Base-by-base conservation (phyloP, 148 eudicot species). In the Euryodendron excelsum region DNA sequence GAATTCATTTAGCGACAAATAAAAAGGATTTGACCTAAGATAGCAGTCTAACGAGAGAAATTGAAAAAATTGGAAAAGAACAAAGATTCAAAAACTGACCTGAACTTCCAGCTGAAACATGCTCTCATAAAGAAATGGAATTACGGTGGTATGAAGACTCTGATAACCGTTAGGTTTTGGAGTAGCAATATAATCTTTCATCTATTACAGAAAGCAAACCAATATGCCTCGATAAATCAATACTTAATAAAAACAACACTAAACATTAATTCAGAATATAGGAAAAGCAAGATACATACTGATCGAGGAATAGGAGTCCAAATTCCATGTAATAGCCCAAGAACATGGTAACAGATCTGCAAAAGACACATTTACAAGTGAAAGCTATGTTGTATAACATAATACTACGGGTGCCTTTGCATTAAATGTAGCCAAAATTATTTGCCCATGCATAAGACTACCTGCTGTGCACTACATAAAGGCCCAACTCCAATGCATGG, bases 111-210 rank as follows among this genome's bases (percentile, higher is more conserved):
- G 82, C 78, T 92, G 88, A 79, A 96, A 96, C 93, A 89, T 96
- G 92, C 99, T 96, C 87, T 93, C 99, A 65, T 96, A 90, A 58
- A 96, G 95, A 88, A 96, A 96, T 60, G 99, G 99, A 75, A 96
- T 96, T 39, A 96, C 99, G 39, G 95, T 93, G 31, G 99, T 96
- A 83, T 96, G 99, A 88, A 96, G 89, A 84, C 99, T 96, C 83
- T 93, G 97, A 82, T 93, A 96, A 64, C 99, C 99, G 81, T 96
- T 96, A 30, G 98, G 95, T 82, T 96, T 96, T 41, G 99, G 91
- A 73, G 98, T 93, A 36, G 99, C 99, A 82, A 96, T 93, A 76
- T 90, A 93, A 75, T 96, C 99, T 78, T 93, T 96, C 91, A 96
- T 89, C 99, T 96, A 91, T 81, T 56, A 61, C 34, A 85, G 56